phyloP scores from a whole-genome alignment of 75 land plant genomes.

The Pinus tabuliformis region DNA sequence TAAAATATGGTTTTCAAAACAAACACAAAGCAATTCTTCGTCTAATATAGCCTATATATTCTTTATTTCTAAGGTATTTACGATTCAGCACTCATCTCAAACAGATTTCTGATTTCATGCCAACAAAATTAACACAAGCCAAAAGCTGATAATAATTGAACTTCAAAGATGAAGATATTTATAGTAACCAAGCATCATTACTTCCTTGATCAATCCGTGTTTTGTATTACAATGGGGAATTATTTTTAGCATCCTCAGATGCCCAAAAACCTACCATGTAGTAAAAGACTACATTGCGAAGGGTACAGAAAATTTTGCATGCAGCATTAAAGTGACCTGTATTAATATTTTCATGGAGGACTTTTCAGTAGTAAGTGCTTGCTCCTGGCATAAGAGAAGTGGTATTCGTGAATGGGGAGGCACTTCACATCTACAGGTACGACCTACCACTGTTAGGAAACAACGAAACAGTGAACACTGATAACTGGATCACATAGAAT shows the following conservation, averaged over 20 bases:
- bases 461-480: neutral
- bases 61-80: neutral
- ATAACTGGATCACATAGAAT: neutral
- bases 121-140: neutral
- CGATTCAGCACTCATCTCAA: neutral
- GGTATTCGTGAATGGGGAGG: neutral
- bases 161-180: too few relatives aligned
- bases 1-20: neutral
- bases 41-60: neutral
- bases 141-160: too few relatives aligned
- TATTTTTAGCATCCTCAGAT: too few relatives aligned
- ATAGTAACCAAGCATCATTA: too few relatives aligned
- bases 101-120: neutral
- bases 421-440: neutral
- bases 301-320: too few relatives aligned
- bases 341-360: neutral
- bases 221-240: too few relatives aligned
- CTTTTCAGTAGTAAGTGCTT: too few relatives aligned
- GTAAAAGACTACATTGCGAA: too few relatives aligned
- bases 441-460: neutral
- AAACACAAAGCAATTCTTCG: neutral
- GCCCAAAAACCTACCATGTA: too few relatives aligned
- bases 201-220: too few relatives aligned
- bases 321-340: neutral
- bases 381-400: neutral